phyloP scores from a whole-genome alignment of 23 red algal species.

The Gracilaria gracilis region DNA sequence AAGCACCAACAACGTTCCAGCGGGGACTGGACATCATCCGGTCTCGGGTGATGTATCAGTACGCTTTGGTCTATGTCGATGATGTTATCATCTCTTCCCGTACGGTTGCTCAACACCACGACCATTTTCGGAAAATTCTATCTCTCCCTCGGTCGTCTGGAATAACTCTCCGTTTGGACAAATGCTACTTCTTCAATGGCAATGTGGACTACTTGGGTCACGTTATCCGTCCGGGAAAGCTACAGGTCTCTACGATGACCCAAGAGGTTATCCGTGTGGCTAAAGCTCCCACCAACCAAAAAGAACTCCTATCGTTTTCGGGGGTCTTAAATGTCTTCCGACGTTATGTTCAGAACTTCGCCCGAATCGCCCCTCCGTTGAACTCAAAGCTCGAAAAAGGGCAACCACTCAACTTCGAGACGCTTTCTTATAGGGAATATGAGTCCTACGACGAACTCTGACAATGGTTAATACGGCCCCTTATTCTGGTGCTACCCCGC shows the following conservation, averaged over 20 bases:
- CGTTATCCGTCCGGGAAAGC: neutral
- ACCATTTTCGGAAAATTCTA: neutral
- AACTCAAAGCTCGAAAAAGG: slow-evolving; percentile 7
- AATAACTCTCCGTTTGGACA: neutral
- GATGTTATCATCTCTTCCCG: slow-evolving; percentile 9
- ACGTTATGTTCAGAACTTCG: slow-evolving; percentile 26
- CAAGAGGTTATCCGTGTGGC: neutral
- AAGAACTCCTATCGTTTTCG: neutral
- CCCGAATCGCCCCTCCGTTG: slow-evolving; percentile 12
- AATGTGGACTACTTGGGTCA: slow-evolving; percentile 25
- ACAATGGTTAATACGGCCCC: slow-evolving; percentile 4
- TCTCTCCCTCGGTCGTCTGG: neutral
- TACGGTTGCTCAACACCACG: neutral
- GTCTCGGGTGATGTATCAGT: slow-evolving; percentile 14
- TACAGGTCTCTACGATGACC: neutral
- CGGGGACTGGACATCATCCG: slow-evolving; percentile 36
- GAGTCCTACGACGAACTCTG: slow-evolving; percentile 23
- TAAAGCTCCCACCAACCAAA: slow-evolving; percentile 11
- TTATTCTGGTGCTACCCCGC: slow-evolving; percentile 20
- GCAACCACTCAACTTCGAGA: neutral
- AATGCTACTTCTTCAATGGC: slow-evolving; percentile 19
- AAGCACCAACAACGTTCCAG: slow-evolving; percentile 16
- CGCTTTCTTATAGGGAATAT: neutral
- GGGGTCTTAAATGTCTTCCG: neutral
- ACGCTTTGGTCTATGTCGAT: slow-evolving; percentile 5